phyloP scores from a whole-genome alignment of 2,329 filamentous ascomycete species.

The Tolypocladium endophyticum region DNA sequence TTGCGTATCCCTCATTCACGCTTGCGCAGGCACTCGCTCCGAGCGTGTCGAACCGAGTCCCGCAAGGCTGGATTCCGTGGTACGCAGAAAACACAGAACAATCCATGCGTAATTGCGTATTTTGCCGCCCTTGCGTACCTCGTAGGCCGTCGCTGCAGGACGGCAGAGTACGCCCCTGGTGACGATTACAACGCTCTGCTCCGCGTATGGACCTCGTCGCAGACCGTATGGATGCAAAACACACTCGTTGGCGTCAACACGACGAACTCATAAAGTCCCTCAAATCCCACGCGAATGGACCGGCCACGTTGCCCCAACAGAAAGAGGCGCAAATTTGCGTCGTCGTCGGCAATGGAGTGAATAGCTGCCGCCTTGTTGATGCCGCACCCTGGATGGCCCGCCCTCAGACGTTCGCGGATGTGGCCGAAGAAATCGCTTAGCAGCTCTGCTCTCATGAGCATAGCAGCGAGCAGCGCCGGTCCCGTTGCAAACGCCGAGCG shows the following conservation, averaged over 20 bases:
- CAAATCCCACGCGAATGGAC: background rate
- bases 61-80: too few species aligned
- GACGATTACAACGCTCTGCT: too few species aligned
- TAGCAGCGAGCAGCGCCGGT: background rate
- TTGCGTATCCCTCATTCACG: background rate
- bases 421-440: background rate
- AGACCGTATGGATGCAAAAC: background rate
- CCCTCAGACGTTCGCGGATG: too few species aligned
- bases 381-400: background rate
- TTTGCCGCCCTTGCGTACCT: too few species aligned
- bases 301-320: background rate
- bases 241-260: background rate
- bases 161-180: too few species aligned
- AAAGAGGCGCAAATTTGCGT: background rate
- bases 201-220: background rate
- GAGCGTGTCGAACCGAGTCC: background rate
- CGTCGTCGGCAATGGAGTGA: background rate
- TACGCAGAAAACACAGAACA: too few species aligned
- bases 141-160: too few species aligned
- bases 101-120: background rate
- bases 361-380: background rate
- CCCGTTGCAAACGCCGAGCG: background rate
- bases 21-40: background rate
- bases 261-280: background rate
- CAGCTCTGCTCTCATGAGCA: background rate